Evolutionary conservation across 2,329 filamentous ascomycete species (phyloP).

Genomic region (Fusarium palustre): DNA sequence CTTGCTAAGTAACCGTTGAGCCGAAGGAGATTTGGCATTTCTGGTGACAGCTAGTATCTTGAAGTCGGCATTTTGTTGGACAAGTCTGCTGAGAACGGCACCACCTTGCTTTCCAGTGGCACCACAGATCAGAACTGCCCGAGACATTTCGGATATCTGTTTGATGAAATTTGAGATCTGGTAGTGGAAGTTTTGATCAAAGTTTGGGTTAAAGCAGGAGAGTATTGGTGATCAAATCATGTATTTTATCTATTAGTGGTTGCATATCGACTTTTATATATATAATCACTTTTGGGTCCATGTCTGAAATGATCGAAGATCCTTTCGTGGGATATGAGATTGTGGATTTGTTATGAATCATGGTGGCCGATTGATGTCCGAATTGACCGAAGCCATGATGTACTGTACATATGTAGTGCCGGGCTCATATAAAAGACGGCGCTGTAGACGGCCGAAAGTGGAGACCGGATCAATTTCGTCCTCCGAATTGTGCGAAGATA

Average conservation of each 20-base stretch:
- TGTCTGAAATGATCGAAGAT: neutral
- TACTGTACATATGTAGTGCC: neutral
- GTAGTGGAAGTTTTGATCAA: neutral
- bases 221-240: neutral
- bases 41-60: slow-evolving; percentile 71
- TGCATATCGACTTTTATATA: neutral
- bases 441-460: slow-evolving; percentile 13
- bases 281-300: fast-evolving
- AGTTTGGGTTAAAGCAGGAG: neutral
- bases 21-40: slow-evolving; percentile 61
- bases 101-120: slow-evolving; percentile 56
- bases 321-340: neutral
- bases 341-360: slow-evolving; percentile 1
- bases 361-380: neutral
- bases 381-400: slow-evolving; percentile 6
- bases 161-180: neutral
- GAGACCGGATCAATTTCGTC: slow-evolving; percentile 23
- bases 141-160: slow-evolving; percentile 10
- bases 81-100: slow-evolving; percentile 49
- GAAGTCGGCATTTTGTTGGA: slow-evolving; percentile 52
- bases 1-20: slow-evolving; percentile 60
- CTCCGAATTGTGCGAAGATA: slow-evolving; percentile 16
- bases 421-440: neutral
- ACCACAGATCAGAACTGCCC: slow-evolving; percentile 51
- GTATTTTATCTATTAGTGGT: neutral